phyloP scores from a whole-genome alignment of 345 rosid species.

The Clausena lansium region DNA sequence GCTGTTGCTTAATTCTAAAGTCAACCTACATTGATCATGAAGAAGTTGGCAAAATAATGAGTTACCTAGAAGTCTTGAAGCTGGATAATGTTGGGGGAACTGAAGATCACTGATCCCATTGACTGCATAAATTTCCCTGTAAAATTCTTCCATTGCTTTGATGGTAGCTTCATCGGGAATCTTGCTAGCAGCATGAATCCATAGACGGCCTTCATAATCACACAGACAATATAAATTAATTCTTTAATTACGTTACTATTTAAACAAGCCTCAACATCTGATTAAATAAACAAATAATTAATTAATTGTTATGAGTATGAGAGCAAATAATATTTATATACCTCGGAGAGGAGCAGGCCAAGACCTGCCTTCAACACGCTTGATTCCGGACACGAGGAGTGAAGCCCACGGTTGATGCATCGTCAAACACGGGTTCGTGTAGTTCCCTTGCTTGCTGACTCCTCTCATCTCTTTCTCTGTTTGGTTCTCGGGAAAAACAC shows the following conservation, averaged over 20 bases:
- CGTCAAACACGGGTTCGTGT: slow-evolving; percentile 77
- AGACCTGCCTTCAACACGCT: slow-evolving; percentile 90
- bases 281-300: no score
- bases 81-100: slow-evolving; percentile 74
- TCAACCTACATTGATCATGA: no score
- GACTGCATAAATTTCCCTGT: slow-evolving; percentile 68
- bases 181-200: slow-evolving; percentile 96
- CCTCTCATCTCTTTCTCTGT: slow-evolving; percentile 9
- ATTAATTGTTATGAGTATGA: no score
- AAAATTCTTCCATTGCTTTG: slow-evolving; percentile 92
- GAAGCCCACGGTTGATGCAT: slow-evolving; percentile 99
- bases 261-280: no score
- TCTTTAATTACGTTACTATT: no score
- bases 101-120: slow-evolving; percentile 61
- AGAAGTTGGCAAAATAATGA: not conserved
- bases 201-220: slow-evolving; percentile 63
- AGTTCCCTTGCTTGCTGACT: slow-evolving; percentile 54
- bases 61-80: slow-evolving; percentile 81
- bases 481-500: not conserved
- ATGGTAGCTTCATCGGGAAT: slow-evolving; percentile 82
- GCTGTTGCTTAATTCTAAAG: no score
- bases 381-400: slow-evolving; percentile 74
- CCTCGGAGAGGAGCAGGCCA: slow-evolving; percentile 93
- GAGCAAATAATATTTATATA: slow-evolving; percentile 9
- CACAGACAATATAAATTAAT: not conserved